phyloP scores from a whole-genome alignment of 2,329 filamentous ascomycete genomes.

The Colletotrichum sansevieriae region DNA sequence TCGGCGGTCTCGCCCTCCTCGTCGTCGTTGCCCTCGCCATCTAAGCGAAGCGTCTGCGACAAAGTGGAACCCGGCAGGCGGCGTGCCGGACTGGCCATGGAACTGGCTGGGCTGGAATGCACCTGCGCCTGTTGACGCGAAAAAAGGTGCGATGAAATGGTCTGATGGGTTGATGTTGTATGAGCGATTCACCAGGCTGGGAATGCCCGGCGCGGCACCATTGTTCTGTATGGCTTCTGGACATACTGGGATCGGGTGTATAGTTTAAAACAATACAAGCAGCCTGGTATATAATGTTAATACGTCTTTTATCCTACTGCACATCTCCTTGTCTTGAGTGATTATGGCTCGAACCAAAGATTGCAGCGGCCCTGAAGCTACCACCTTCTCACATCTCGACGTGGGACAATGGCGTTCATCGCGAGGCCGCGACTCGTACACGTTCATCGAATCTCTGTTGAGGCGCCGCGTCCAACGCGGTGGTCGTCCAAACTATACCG shows the following conservation, averaged over 20 bases:
- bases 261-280: constrained; percentile 20
- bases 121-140: background rate
- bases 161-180: constrained; percentile 24
- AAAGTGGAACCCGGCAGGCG: background rate
- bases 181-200: constrained; percentile 3
- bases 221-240: constrained; percentile 16
- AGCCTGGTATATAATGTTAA: constrained; percentile 27
- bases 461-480: too few species aligned
- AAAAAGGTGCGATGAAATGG: constrained; percentile 12
- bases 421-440: background rate
- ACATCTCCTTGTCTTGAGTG: background rate
- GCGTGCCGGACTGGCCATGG: background rate
- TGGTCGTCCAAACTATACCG: background rate
- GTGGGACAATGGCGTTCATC: background rate
- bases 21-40: constrained; percentile 40
- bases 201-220: background rate
- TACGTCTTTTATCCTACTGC: background rate
- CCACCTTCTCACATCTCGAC: too few species aligned
- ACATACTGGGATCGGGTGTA: background rate
- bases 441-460: background rate
- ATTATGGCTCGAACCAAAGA: background rate
- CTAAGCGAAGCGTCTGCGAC: constrained; percentile 1
- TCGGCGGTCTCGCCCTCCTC: constrained; percentile 41
- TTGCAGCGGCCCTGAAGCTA: too few species aligned
- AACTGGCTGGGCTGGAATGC: background rate